Conservation (phyloP, 1,139 yeast genomes). For the Yamadazyma aaseri region DNA sequence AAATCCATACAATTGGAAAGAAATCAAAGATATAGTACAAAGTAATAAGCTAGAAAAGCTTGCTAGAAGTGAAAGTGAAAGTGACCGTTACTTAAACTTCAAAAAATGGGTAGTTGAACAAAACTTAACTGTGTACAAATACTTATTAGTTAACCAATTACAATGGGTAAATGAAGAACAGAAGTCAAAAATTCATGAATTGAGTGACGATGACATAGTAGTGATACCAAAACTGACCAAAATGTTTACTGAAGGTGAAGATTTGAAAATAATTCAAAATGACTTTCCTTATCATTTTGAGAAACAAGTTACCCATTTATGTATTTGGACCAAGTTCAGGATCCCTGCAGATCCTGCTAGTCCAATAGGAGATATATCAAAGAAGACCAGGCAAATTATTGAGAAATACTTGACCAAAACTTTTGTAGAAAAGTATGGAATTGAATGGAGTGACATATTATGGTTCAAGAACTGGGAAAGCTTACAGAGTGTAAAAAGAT, state of each 20-base stretch:
- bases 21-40: constrained; percentile 28
- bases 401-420: constrained; percentile 42
- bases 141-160: constrained; percentile 34
- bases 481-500: constrained; percentile 55
- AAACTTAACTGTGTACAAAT: constrained; percentile 33
- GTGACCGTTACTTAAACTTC: constrained; percentile 33
- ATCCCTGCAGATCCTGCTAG: constrained; percentile 33
- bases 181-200: constrained; percentile 13
- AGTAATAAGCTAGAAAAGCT: constrained; percentile 37
- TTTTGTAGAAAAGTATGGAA: constrained; percentile 36
- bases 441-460: constrained; percentile 36
- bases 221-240: constrained; percentile 17
- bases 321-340: constrained; percentile 42
- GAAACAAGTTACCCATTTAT: constrained; percentile 34
- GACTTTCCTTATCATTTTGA: constrained; percentile 47
- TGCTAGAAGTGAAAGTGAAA: constrained; percentile 37
- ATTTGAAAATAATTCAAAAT: constrained; percentile 35
- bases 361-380: constrained; percentile 45
- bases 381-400: constrained; percentile 33
- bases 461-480: constrained; percentile 69
- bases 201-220: constrained; percentile 24
- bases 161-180: constrained; percentile 28
- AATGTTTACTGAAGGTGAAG: constrained; percentile 21
- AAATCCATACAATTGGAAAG: constrained; percentile 35
- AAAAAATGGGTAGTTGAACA: constrained; percentile 29